Evolutionary conservation across 1,284 basidiomycete genomes (phyloP).

Genomic region (Puccinia novopanici): DNA sequence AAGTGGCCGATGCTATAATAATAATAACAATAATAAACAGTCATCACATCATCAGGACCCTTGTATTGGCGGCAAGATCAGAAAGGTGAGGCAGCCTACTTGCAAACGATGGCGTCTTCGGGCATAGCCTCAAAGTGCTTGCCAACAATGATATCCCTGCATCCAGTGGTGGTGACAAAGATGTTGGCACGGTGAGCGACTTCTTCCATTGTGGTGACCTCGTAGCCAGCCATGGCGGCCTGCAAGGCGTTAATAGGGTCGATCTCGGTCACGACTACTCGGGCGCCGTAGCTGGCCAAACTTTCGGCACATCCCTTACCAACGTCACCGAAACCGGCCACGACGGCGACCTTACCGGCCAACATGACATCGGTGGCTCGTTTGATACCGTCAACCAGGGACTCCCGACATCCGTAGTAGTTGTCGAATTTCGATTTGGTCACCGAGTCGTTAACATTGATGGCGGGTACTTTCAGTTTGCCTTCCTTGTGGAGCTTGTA

Average conservation of each 20-base stretch:
- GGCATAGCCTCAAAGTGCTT: slow-evolving; percentile 93
- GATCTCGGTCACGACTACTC: slow-evolving; percentile 95
- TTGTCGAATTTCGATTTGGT: slow-evolving; percentile 97
- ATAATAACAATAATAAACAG: slow-evolving; percentile 42
- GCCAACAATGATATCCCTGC: slow-evolving; percentile 93
- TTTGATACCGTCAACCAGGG: slow-evolving; percentile 99
- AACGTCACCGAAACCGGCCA: slow-evolving; percentile 98
- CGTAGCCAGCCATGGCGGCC: slow-evolving; percentile 98
- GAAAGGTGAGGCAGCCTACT: slow-evolving; percentile 65
- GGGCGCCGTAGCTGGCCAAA: slow-evolving; percentile 91
- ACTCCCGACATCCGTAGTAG: slow-evolving; percentile 98
- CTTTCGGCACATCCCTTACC: slow-evolving; percentile 99
- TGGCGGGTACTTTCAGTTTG: slow-evolving; percentile 93
- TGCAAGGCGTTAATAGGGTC: slow-evolving; percentile 99
- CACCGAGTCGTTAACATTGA: slow-evolving; percentile 99
- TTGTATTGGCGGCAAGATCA: background rate
- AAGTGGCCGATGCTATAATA: slow-evolving; percentile 99
- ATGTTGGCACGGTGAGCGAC: slow-evolving; percentile 84
- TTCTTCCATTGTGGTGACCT: slow-evolving; percentile 98
- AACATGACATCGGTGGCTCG: slow-evolving; percentile 99
- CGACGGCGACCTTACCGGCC: slow-evolving; percentile 97
- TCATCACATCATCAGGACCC: background rate
- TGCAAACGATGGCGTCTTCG: slow-evolving; percentile 98
- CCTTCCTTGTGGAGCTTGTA: slow-evolving; percentile 97
- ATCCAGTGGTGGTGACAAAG: slow-evolving; percentile 98